Evolutionary conservation across 768 basidiomycete genomes (phyloP).

Genomic region (Obba rivulosa): DNA sequence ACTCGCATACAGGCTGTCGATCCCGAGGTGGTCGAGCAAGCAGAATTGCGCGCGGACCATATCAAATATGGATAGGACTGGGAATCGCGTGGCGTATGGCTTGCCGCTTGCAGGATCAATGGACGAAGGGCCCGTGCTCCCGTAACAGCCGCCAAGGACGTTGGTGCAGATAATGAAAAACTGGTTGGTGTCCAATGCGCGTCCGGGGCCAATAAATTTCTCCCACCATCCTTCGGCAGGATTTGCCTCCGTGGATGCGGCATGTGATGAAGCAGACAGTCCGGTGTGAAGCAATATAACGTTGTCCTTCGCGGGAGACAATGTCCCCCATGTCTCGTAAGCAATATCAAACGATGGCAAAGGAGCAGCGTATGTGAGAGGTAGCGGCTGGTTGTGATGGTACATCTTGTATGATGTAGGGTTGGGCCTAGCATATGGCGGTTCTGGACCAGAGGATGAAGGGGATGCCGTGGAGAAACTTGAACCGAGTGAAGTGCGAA

Average conservation of each 20-base stretch:
- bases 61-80: slow-evolving; percentile 89
- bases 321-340: slow-evolving; percentile 97
- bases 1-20: slow-evolving; percentile 84
- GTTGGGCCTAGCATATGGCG: slow-evolving; percentile 74
- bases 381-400: slow-evolving; percentile 55
- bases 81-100: slow-evolving; percentile 88
- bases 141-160: slow-evolving; percentile 96
- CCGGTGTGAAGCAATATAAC: slow-evolving; percentile 95
- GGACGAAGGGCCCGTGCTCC: slow-evolving; percentile 91
- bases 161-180: slow-evolving; percentile 96
- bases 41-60: slow-evolving; percentile 94
- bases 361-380: slow-evolving; percentile 50
- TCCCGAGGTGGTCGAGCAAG: slow-evolving; percentile 77
- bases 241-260: slow-evolving; percentile 74
- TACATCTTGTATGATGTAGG: slow-evolving; percentile 71
- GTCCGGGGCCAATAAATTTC: slow-evolving; percentile 94
- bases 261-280: slow-evolving; percentile 93
- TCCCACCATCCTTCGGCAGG: slow-evolving; percentile 96
- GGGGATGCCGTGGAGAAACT: slow-evolving; percentile 16
- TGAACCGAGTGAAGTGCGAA: slow-evolving; percentile 28
- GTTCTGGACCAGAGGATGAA: slow-evolving; percentile 60
- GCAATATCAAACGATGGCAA: slow-evolving; percentile 80
- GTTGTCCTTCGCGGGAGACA: slow-evolving; percentile 74
- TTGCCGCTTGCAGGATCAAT: slow-evolving; percentile 60
- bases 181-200: slow-evolving; percentile 85